Percentiles rank a stretch among this genome's conserved stretches.
Evolutionary conservation across 2,329 filamentous ascomycete genomes (phyloP).

Genomic region (Neopestalotiopsis sp.): DNA sequence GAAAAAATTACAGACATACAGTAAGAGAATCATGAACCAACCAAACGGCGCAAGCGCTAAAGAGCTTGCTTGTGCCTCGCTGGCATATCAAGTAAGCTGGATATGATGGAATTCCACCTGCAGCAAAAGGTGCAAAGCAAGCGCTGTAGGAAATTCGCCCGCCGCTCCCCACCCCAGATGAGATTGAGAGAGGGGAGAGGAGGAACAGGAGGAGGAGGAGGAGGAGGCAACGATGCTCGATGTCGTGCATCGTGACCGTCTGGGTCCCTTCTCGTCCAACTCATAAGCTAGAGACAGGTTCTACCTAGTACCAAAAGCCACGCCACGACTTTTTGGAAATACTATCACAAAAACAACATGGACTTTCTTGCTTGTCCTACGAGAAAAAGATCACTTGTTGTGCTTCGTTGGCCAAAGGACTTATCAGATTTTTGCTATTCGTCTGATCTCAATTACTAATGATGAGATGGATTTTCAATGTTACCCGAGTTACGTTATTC

Average conservation of each 20-base stretch:
- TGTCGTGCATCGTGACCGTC: conserved; percentile 15
- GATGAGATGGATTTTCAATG: background rate
- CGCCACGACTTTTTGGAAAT: too few relatives aligned
- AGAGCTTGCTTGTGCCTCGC: background rate
- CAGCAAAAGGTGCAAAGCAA: background rate
- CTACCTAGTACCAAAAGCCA: too few relatives aligned
- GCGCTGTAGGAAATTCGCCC: background rate
- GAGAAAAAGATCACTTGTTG: background rate
- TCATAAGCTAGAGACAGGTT: background rate
- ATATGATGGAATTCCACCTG: background rate
- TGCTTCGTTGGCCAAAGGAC: background rate
- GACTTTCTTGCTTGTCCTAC: background rate
- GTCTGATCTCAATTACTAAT: background rate
- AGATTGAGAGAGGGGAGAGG: too few relatives aligned
- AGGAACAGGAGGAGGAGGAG: too few relatives aligned
- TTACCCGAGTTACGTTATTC: background rate
- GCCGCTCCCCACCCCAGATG: background rate
- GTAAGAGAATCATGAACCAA: too few relatives aligned
- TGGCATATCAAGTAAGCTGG: background rate
- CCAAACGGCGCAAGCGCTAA: conserved; percentile 2
- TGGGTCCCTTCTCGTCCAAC: background rate
- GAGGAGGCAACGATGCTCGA: conserved; percentile 9
- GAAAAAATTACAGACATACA: background rate
- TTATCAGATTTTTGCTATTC: background rate
- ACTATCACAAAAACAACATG: background rate